Base-by-base conservation (phyloP, 495 filamentous ascomycete species). In the Xanthoparmelia taractica region DNA sequence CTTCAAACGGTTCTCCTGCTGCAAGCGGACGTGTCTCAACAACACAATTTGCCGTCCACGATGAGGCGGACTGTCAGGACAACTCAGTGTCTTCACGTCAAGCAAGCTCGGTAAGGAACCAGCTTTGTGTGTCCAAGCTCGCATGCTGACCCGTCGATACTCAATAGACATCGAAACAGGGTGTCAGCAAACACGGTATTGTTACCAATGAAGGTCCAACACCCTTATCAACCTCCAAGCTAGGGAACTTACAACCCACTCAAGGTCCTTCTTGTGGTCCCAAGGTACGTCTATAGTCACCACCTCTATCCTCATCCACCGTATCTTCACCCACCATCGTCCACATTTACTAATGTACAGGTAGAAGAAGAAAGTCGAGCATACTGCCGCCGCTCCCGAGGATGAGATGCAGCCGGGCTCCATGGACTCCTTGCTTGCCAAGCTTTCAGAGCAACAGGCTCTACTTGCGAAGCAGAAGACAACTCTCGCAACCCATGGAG, bases 361-460 rank as follows among this genome's bases (percentile, higher is more conserved):
- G 68, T 72, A 82, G 78, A 81, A 80, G 77, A 75, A 77, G 68
- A 84, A 84, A 70, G 60, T 78, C 43, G 75, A 82, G 38, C 73
- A 76, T 61, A 63, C 67, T 45, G 70, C 70, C 37, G 61, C 65
- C 62, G 66, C 68, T 31, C 62, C 69, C 50, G 45, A 73, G 27
- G 72, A 76, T 20, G 74, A 78, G 31, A 66, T 78, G 58, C 75
- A 69, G 57, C 36, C 63, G 47, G 60, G 55, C 18, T 43, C 63
- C 23, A 69, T 88, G 75, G 84, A 89, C 62, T 77, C 83, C 56
- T 76, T 89, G 33, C 77, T 89, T 64, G 80, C 86, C 11, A 85
- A 84, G 68, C 80, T 92, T 55, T 80, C 83, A 33, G 83, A 91
- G 72, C 87, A 91, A 67, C 80, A 88, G 55, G 72, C 73, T 11